These are phyloP conservation scores for Apiospora kogelbergensis DNA, from an alignment of 2,329 filamentous ascomycete species.

Conservation along the genomic window DNA sequence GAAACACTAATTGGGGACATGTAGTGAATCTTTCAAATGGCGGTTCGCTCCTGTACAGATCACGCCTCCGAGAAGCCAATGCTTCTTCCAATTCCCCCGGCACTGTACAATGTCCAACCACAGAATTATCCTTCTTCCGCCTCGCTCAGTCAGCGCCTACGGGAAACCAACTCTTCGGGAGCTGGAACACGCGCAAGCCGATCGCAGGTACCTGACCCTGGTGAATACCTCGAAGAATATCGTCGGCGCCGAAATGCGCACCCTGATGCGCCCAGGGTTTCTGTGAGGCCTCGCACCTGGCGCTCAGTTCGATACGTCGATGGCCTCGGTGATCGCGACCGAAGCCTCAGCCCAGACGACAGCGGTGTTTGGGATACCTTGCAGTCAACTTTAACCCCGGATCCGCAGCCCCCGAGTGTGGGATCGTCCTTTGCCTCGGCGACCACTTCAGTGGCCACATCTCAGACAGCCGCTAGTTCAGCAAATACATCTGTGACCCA, in stretches of 20 bases:
- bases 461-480: conserved; percentile 43
- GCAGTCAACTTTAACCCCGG: conserved; percentile 75
- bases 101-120: background rate
- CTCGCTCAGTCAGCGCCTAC: background rate
- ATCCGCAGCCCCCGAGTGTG: conserved; percentile 76
- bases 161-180: background rate
- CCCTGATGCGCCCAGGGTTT: background rate
- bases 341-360: conserved; percentile 74
- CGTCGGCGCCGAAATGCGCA: conserved; percentile 1
- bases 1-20: background rate
- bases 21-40: background rate
- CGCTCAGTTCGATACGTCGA: conserved; percentile 44
- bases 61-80: conserved; percentile 4
- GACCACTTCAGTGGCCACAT: conserved; percentile 44
- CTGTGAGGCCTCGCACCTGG: conserved; percentile 11
- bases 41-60: background rate
- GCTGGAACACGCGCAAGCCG: background rate
- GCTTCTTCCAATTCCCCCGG: background rate
- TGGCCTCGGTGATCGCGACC: conserved; percentile 80
- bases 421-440: conserved; percentile 80
- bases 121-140: background rate
- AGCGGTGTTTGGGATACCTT: conserved; percentile 77
- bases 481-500: conserved; percentile 47
- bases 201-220: conserved; percentile 9
- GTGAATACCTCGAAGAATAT: conserved; percentile 13